Conservation (phyloP, 371 early-diverging fungal species). For the Fennellomyces sp. region DNA sequence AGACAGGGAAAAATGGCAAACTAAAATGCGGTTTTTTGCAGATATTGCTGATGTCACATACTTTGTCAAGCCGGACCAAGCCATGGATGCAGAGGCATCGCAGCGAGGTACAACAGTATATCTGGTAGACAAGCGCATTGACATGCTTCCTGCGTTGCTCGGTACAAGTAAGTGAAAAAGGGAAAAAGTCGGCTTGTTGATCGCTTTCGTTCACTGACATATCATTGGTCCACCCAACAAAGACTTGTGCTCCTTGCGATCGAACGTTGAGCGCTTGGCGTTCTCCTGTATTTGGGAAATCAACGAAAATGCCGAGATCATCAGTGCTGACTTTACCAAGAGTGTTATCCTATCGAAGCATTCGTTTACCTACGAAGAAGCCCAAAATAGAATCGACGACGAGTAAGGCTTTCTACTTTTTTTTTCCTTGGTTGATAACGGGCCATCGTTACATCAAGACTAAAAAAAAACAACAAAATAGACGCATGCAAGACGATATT, state of each 20-base stretch:
- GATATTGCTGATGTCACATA: constrained; percentile 99
- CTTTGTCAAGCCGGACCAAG: constrained; percentile 86
- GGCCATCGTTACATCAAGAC: background rate
- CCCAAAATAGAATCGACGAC: constrained; percentile 93
- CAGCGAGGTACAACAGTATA: constrained; percentile 96
- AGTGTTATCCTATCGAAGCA: constrained; percentile 93
- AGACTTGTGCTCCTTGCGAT: constrained; percentile 92
- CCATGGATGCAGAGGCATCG: constrained; percentile 90
- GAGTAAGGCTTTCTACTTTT: constrained; percentile 30
- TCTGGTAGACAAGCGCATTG: constrained; percentile 94
- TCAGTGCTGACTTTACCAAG: constrained; percentile 78
- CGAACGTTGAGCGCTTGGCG: constrained; percentile 89
- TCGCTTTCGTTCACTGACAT: constrained; percentile 22
- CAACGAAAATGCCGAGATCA: constrained; percentile 75
- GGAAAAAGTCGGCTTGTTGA: background rate
- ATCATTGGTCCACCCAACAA: too few species aligned
- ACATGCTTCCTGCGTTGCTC: constrained; percentile 93
- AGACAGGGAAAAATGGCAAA: too few species aligned
- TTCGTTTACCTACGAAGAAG: constrained; percentile 98
- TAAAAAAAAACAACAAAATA: constrained; percentile 7
- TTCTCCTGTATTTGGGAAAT: constrained; percentile 90
- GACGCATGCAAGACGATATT: constrained; percentile 78
- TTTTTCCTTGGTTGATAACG: background rate
- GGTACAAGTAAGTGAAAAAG: constrained; percentile 69
- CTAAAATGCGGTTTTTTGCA: constrained; percentile 16